Evolutionary conservation across 2,329 filamentous ascomycete species (phyloP), one percentile per base, ranked within the genome.

Genomic region (Sphaceloma murrayae): DNA sequence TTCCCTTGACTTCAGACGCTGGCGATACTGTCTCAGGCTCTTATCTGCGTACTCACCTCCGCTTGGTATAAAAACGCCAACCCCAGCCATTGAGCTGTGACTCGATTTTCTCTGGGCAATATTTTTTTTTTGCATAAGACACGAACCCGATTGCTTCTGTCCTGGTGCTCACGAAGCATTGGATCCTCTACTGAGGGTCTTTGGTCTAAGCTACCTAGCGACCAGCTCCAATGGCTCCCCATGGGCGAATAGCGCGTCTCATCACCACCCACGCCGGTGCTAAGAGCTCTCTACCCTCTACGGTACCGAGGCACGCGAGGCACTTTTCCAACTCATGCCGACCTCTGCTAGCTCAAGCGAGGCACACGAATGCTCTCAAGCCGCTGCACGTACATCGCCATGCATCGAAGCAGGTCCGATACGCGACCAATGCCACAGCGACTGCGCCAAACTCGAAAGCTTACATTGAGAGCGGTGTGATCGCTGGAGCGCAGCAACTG

Each of bases 381-480:
- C n/a, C n/a, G n/a, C n/a, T n/a, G n/a, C n/a, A n/a, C n/a, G n/a
- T n/a, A n/a, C 27, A 39, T 16, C 24, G 39, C 38, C n/a, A 27
- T 34, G 29, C 38, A 38, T 21, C 16, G 26, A 13, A 9, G 22
- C 18, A 51, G 47, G 34, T 56, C 58, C 14, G 49, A 53, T 27
- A 52, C 14, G 50, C 50, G 4, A 54, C 55, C 47, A 61, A 54
- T 52, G 58, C 66, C 52, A 66, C 73, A 36, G 76, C 91, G 64
- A 70, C 78, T 52, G 81, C 85, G 43, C 85, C 87, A 46, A 85
- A 82, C 59, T 77, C 87, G 43, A 80, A 88, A 67, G 85, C 88
- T 50, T 94, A 94, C 66, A 72, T 95, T 56, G 79, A 86, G 61
- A 94, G 85, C 67, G 88, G 87, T 56, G 82, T 80, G 48, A 80